Conservation (phyloP, 2,329 filamentous ascomycete genomes). For the Incumbomyces delicatus region DNA sequence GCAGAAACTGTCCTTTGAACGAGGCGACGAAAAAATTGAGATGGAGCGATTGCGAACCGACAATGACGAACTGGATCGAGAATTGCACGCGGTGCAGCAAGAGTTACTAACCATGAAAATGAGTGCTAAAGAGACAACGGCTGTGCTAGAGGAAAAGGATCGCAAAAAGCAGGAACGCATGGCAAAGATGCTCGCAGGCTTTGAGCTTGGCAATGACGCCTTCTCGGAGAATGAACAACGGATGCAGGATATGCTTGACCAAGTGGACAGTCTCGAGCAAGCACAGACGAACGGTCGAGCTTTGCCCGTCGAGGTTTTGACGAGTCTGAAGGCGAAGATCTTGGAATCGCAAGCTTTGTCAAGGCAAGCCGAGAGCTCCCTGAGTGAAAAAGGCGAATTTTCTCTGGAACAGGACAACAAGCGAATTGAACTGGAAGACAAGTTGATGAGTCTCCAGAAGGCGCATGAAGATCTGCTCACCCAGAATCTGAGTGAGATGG, state of each 20-base stretch:
- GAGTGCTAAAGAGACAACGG: slow-evolving; percentile 86
- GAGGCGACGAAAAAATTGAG: slow-evolving; percentile 91
- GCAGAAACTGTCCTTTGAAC: slow-evolving; percentile 89
- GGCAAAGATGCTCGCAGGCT: slow-evolving; percentile 99
- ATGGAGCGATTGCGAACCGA: slow-evolving; percentile 97
- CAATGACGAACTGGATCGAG: slow-evolving; percentile 80
- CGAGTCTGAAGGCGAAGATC: slow-evolving; percentile 65
- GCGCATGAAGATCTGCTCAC: slow-evolving; percentile 78
- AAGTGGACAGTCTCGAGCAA: slow-evolving; percentile 68
- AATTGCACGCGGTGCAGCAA: slow-evolving; percentile 92
- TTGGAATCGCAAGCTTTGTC: slow-evolving; percentile 87
- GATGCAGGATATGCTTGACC: slow-evolving; percentile 73
- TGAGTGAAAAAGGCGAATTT: slow-evolving; percentile 59
- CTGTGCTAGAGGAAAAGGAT: slow-evolving; percentile 90
- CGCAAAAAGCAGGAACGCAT: slow-evolving; percentile 98
- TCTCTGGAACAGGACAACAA: slow-evolving; percentile 55
- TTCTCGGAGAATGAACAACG: slow-evolving; percentile 88
- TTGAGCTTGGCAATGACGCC: slow-evolving; percentile 83
- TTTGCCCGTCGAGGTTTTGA: slow-evolving; percentile 71
- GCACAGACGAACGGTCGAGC: slow-evolving; percentile 66
- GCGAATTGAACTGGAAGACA: slow-evolving; percentile 65
- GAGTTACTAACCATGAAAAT: slow-evolving; percentile 88
- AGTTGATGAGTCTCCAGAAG: slow-evolving; percentile 62
- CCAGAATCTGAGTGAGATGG: slow-evolving; percentile 65
- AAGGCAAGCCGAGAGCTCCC: slow-evolving; percentile 78